phyloP scores from a whole-genome alignment of 768 basidiomycete genomes.

The Epithele typhae region DNA sequence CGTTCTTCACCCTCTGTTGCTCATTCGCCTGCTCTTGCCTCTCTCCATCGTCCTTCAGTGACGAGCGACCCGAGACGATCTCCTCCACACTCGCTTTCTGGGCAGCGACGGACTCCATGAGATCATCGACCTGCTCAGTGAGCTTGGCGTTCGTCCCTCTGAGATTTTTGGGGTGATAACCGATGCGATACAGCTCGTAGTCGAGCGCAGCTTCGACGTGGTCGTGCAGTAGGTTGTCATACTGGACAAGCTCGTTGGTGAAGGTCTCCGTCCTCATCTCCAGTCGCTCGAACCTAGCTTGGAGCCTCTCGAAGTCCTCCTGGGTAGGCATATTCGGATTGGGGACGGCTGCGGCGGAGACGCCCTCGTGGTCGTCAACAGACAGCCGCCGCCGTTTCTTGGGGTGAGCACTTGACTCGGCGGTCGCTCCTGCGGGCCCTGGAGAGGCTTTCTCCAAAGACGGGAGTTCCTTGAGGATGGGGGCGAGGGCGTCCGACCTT shows the following conservation, averaged over 20 bases:
- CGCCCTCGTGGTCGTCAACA: constrained; percentile 1
- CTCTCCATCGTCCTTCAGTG: background rate
- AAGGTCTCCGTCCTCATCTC: constrained; percentile 28
- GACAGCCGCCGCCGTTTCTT: constrained; percentile 17
- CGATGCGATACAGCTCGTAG: constrained; percentile 1
- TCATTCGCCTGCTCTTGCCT: constrained; percentile 1
- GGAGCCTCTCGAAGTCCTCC: constrained; percentile 24
- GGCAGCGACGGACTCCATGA: too few species aligned
- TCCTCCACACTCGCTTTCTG: too few species aligned
- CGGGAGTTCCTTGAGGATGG: too few species aligned
- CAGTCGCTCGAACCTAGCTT: constrained; percentile 26
- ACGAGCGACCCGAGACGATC: background rate
- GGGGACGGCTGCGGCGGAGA: too few species aligned
- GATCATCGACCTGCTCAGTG: constrained; percentile 4
- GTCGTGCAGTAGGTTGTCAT: constrained; percentile 26
- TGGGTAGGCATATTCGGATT: constrained; percentile 6
- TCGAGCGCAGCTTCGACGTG: constrained; percentile 23
- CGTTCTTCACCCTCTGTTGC: constrained; percentile 18
- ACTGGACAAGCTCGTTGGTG: constrained; percentile 34
- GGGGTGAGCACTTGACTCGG: background rate
- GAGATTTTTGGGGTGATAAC: background rate
- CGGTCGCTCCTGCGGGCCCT: background rate
- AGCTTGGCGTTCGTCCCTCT: background rate
- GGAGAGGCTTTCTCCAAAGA: background rate
- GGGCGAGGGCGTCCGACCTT: too few species aligned